Evolutionary conservation across 1,139 yeast genomes (phyloP).

Genomic region (Pichia sp.): DNA sequence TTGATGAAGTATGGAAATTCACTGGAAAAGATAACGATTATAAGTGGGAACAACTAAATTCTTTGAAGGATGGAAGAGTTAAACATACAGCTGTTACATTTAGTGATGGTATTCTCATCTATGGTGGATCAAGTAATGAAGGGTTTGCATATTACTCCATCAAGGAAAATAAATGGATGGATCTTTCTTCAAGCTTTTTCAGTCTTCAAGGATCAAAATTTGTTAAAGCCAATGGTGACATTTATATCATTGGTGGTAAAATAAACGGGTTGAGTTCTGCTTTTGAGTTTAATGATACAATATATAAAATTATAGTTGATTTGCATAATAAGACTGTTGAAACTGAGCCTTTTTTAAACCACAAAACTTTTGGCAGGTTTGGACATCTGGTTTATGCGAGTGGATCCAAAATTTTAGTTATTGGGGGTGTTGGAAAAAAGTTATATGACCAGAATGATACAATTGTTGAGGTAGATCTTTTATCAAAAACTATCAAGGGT

Average conservation of each 20-base stretch:
- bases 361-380: constrained; percentile 36
- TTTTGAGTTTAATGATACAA: constrained; percentile 28
- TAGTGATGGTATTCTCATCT: constrained; percentile 36
- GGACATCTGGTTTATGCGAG: constrained; percentile 36
- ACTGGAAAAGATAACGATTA: constrained; percentile 3
- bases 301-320: constrained; percentile 32
- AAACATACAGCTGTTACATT: constrained; percentile 46
- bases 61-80: constrained; percentile 41
- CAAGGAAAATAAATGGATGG: constrained; percentile 10
- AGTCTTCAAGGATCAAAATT: constrained; percentile 6
- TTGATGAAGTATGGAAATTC: constrained; percentile 37
- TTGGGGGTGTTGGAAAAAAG: constrained; percentile 52
- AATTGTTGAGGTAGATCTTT: constrained; percentile 33
- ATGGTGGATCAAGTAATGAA: constrained; percentile 40
- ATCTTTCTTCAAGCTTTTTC: neutral
- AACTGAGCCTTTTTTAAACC: constrained; percentile 4
- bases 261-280: constrained; percentile 24
- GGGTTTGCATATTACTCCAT: constrained; percentile 10
- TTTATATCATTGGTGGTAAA: constrained; percentile 53
- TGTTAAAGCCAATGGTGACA: constrained; percentile 22
- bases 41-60: constrained; percentile 33
- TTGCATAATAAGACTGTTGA: constrained; percentile 3
- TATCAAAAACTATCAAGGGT: constrained; percentile 19
- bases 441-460: constrained; percentile 34
- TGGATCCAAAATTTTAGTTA: constrained; percentile 34